Evolutionary conservation across 163 green algal species (phyloP), one percentile per base, ranked within the genome.

Genomic region (Chlamydomonas reinhardtii): DNA sequence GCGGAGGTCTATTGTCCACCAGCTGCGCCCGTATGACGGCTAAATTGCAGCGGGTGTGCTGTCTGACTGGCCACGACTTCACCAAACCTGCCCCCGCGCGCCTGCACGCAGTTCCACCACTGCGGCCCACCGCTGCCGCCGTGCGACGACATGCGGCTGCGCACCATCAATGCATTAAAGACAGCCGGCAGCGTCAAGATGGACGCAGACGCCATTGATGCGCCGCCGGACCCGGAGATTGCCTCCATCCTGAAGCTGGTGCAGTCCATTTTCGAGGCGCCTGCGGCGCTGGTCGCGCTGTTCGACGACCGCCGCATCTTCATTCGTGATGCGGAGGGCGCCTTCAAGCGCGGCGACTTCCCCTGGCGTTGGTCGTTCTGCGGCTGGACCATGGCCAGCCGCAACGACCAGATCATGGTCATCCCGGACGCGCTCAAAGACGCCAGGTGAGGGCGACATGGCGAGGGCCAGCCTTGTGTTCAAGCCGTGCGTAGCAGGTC

Each of bases 311-410:
- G 90, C 24, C 73, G 86, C 24, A 91, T 94, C 19, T 92, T 92
- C 73, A 91, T 95, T 19, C 37, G 85, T 0, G 85, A 93, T 17
- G 77, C 79, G 2, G 76, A 73, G 34, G 78, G 80, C 12, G 76
- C 65, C 14, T 87, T 89, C 72, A 61, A 90, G 76, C 77, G 71
- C 2, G 92, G 92, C 27, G 90, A 94, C 83, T 94, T 94, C 32
- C 90, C 90, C 27, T 94, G 92, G 92, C 90, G 90, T 35, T 90
- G 73, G 66, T 88, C 73, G 8, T 90, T 93, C 54, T 93, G 90
- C 39, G 88, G 75, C 52, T 93, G 90, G 80, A 93, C 84, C 35
- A 85, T 89, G 84, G 76, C 76, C 31, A 70, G 56, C 3, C 73
- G 75, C 16, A 77, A 81, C 29, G 76, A 89, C 39, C 74, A 87